Evolutionary conservation across 148 eudicot species (phyloP).

Genomic region (Nepenthes gracilis): DNA sequence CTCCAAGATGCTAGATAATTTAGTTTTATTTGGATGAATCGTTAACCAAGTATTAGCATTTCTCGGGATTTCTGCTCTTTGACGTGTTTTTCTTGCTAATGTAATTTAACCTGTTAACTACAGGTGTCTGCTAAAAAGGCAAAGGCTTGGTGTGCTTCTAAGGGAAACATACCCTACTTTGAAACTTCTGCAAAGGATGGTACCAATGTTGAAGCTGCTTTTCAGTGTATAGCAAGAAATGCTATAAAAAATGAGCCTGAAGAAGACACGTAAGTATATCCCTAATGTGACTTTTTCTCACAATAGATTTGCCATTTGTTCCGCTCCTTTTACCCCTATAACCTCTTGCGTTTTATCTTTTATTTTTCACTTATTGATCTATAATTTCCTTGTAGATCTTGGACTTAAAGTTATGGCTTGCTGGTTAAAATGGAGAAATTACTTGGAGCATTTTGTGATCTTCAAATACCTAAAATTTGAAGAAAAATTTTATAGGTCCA

Average conservation of each 20-base stretch:
- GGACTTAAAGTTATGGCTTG: no score
- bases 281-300: background rate
- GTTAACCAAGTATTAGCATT: no score
- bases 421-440: no score
- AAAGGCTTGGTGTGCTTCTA: constrained; percentile 65
- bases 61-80: background rate
- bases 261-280: constrained; percentile 44
- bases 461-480: no score
- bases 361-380: no score
- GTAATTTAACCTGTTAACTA: constrained; percentile 1
- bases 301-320: background rate
- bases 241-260: constrained; percentile 55
- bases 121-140: constrained; percentile 68
- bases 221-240: constrained; percentile 50
- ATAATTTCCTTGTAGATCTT: no score
- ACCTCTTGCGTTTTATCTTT: background rate
- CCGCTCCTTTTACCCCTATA: background rate
- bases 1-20: background rate
- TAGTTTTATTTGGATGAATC: background rate
- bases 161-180: constrained; percentile 54
- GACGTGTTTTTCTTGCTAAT: constrained; percentile 1
- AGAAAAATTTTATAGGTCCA: no score
- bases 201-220: constrained; percentile 50
- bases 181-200: constrained; percentile 64
- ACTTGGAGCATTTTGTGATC: no score